These are phyloP conservation scores for Pichia deserticola DNA, from an alignment of 805 yeast species.

Conservation along the genomic window DNA sequence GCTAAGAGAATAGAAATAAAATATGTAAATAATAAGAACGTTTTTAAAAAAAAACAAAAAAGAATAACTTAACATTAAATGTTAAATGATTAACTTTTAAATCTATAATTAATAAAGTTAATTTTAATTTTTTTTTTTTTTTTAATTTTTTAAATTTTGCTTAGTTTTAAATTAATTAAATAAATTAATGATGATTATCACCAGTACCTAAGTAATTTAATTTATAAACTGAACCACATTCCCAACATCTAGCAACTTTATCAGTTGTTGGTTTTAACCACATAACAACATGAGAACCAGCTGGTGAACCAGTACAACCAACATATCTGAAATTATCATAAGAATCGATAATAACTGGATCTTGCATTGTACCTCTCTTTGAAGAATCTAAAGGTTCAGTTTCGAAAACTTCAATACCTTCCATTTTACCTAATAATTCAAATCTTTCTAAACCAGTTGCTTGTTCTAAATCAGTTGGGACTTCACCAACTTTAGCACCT, in stretches of 20 bases:
- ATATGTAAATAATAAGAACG: no score
- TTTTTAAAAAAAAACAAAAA: no score
- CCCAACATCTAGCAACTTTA: slow-evolving; percentile 94
- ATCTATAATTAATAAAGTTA: no score
- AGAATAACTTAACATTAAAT: no score
- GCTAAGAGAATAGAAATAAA: no score
- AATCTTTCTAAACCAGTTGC: slow-evolving; percentile 98
- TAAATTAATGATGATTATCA: slow-evolving; percentile 46
- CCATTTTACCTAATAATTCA: slow-evolving; percentile 87
- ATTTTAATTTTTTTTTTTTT: no score
- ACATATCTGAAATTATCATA: slow-evolving; percentile 91
- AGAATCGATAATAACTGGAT: slow-evolving; percentile 85
- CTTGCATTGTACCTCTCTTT: slow-evolving; percentile 83
- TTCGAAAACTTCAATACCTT: slow-evolving; percentile 94
- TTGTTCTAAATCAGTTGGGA: slow-evolving; percentile 93
- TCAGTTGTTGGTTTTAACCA: slow-evolving; percentile 87
- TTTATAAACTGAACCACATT: slow-evolving; percentile 93
- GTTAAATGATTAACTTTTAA: no score
- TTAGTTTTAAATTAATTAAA: background rate
- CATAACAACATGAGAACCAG: slow-evolving; percentile 81
- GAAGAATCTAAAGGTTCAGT: slow-evolving; percentile 78
- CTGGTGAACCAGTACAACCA: slow-evolving; percentile 96
- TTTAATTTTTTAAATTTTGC: no score
- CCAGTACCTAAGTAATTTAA: slow-evolving; percentile 80
- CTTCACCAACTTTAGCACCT: slow-evolving; percentile 76